Evolutionary conservation across 768 basidiomycete species (phyloP), one percentile per base, ranked within the genome.

Genomic region (Kwoniella dejecticola): DNA sequence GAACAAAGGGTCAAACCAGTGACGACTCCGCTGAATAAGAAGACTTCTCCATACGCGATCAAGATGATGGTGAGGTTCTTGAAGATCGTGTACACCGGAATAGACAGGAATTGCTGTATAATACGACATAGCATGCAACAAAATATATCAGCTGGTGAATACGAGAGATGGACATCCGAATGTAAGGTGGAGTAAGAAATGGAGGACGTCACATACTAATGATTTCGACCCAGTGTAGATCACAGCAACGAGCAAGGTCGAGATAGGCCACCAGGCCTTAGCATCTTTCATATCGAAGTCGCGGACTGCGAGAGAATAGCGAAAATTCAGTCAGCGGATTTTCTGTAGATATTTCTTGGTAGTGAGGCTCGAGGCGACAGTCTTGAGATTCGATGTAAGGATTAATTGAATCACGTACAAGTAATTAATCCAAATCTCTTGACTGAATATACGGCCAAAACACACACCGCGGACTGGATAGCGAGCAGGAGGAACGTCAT

Each of bases 211-310:
- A 83, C 93, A 80, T 67, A 95, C 95, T 79, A 99, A 81, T 76
- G 90, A 90, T 80, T 99, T 99, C 23, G 90, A 93, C 2, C 95
- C 96, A 0, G 96, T 97, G 79, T 99, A 99, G 74, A 99, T 98
- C 47, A 98, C 95, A 57, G 83, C 84, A 47, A 97, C 96, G 46
- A 98, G 86, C 65, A 94, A 81, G 67, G 89, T 87, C 68, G 91
- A 94, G 75, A 99, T 89, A 15, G 94, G 94, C 80, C 92, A 90
- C 96, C 96, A 99, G 38, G 83, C 81, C 76, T 88, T 92, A 24
- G 92, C 93, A 72, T 96, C 92, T 68, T 87, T 83, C 68, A 81
- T 79, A 79, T 91, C 87, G 70, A 92, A 93, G 63, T 85, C 83
- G 57, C 93, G 84, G 82, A 97, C 71, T 73, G 54, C 0, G 27